A percentile compares a stretch with the other conserved stretches of the same genome.
Conservation (phyloP, 2,329 filamentous ascomycete species). For the Phoma sp. region DNA sequence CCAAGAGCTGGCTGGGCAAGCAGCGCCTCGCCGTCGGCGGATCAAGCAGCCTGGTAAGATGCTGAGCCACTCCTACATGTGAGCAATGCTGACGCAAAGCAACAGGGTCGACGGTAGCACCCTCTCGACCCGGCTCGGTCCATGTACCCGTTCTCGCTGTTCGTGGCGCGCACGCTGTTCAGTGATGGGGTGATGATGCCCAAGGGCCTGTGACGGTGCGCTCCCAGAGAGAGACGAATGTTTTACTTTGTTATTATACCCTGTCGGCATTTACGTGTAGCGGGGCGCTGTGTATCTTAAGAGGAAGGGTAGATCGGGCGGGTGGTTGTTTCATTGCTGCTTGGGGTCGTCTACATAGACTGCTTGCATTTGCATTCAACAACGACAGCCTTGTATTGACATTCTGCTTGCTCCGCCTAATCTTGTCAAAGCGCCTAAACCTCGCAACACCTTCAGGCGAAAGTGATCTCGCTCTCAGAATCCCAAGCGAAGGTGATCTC, state of each 20-base stretch:
- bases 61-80: background rate
- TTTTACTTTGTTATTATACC: conserved; percentile 23
- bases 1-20: conserved; percentile 84
- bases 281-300: conserved; percentile 11
- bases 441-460: too few relatives aligned
- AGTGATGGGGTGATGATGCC: background rate
- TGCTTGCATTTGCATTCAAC: conserved; percentile 10
- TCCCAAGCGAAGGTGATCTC: background rate
- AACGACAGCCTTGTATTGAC: background rate
- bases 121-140: conserved; percentile 20
- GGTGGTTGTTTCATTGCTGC: background rate
- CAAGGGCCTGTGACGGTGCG: background rate
- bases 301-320: background rate
- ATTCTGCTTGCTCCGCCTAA: background rate
- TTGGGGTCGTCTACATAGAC: background rate
- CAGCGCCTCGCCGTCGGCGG: conserved; percentile 64
- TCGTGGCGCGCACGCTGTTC: conserved; percentile 2
- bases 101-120: conserved; percentile 28
- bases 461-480: too few relatives aligned
- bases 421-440: too few relatives aligned
- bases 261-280: conserved; percentile 18
- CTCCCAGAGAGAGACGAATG: background rate
- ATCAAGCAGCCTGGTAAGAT: conserved; percentile 27
- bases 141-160: conserved; percentile 15
- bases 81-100: background rate